Evolutionary conservation across 495 filamentous ascomycete genomes (phyloP), one percentile per base, ranked within the genome.

Genomic region (Penicillium chermesinum): DNA sequence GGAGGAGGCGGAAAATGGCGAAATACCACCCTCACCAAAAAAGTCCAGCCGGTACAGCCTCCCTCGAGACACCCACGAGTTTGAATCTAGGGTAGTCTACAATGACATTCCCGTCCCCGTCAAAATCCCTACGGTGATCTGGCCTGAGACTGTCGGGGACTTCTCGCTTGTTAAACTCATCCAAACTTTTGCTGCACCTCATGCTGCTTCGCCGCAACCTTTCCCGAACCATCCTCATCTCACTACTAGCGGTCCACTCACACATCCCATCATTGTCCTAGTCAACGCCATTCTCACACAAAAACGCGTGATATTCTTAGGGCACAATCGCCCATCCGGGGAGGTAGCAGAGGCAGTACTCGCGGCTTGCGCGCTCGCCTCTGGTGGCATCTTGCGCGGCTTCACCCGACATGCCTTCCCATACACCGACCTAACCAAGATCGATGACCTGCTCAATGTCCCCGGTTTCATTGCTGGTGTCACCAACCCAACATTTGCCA

Each of bases 381-480:
- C 89, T 18, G 94, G 93, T n/a, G 93, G 94, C 17, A 75, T 96
- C n/a, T 73, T 99, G 14, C 74, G 89, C 35, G 93, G 94, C 17
- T 97, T 97, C 67, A 96, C 90, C 15, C 82, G 93, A n/a, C 88
- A 96, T 70, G 94, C 94, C 12, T 99, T 99, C 61, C 93, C 93
- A 5, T 99, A 99, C 62, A 99, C 93, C 6, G 93, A 99, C 65
- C 77, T 99, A 16, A 95, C 89, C 36, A 99, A 99, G 65, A 89
- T 99, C 40, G 93, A 99, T 55, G 93, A 97, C 62, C 79, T 99
- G 5, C 76, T 97, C 22, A 87, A 89, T 51, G 94, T 99, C 1
- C 91, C 94, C 15, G 93, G 93, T 7, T 99, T 99, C 63, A 94
- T 99, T 58, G 93, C 93, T 15, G 93, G 93, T 48, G 93, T 99